Evolutionary conservation across 306 rosid genomes (phyloP).

Genomic region (Quillaja saponaria): DNA sequence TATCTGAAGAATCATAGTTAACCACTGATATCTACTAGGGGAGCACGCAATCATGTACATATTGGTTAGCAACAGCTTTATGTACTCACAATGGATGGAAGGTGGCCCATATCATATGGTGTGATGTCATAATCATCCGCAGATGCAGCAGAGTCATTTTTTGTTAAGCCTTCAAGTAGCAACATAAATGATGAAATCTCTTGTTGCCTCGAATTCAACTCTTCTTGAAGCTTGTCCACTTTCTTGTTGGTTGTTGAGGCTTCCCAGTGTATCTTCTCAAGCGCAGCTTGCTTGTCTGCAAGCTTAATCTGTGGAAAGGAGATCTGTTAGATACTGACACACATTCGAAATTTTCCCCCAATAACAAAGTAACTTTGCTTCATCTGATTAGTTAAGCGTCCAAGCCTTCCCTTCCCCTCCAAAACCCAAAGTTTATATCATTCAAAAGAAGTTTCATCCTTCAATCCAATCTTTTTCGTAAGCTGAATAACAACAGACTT

Average conservation of each 20-base stretch:
- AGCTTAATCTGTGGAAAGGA: constrained; percentile 66
- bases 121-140: constrained; percentile 36
- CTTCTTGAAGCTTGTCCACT: constrained; percentile 51
- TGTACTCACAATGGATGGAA: constrained; percentile 44
- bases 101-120: constrained; percentile 28
- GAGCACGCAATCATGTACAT: background rate
- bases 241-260: constrained; percentile 63
- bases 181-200: constrained; percentile 51
- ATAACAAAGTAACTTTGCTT: background rate
- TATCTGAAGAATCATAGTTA: constrained; percentile 2
- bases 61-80: background rate
- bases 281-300: constrained; percentile 95
- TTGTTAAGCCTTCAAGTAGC: constrained; percentile 65
- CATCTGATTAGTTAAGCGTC: background rate
- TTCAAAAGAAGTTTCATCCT: background rate
- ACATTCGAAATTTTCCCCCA: background rate
- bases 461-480: background rate
- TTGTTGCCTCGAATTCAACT: constrained; percentile 44
- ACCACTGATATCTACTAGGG: background rate
- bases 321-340: constrained; percentile 8
- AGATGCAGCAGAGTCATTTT: constrained; percentile 26
- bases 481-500: background rate
- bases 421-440: background rate
- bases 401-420: too few relatives aligned
- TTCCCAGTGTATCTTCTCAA: constrained; percentile 89